Evolutionary conservation across 2,329 filamentous ascomycete species (phyloP), one percentile per base, ranked within the genome.

Genomic region (Xylariaceae sp.): DNA sequence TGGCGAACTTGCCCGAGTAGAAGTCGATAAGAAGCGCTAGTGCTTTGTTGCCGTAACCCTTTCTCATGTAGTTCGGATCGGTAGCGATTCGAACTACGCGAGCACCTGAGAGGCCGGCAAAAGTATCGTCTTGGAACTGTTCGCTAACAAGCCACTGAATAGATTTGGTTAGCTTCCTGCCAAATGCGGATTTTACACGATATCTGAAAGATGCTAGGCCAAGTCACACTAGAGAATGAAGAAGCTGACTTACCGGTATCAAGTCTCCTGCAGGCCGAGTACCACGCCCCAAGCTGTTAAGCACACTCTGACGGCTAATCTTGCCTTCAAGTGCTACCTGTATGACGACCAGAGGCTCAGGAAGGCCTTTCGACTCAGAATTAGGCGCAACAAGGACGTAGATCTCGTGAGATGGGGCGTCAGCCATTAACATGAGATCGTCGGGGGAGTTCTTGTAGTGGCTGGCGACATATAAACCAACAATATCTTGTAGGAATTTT

Each of bases 371-470:
- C 40, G 82, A 79, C 51, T 91, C 87, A 3, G 85, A 76, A 13
- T 91, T 81, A 0, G 93, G 91, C 2, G 90, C 86, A 2, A 95
- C 89, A 18, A 98, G 79, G 9, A 97, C 93, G 57, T 93, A 98
- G 6, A 98, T 78, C 62, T 97, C 90, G 65, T 98, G 93, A 1
- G 93, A 91, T 1, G 93, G 93, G 1, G 93, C 93, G 65, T 98
- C 93, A 47, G 89, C 95, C 89, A 98, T 95, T 43, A 98, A 78
- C 63, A 97, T 93, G n/a, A 98, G 76, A 57, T 98, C 93, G 56
- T 98, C 95, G 0, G 93, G 93, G 0, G 90, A 89, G 67, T 98
- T 98, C 67, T 97, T 97, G 74, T 98, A 90, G 61, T 90, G 86
- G 54, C 89, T 95, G 19, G 93, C 89, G 19, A 98, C 94, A 56